phyloP scores from a whole-genome alignment of 192 early-diverging fungal genomes.

The Phlyctochytrium arcticum region DNA sequence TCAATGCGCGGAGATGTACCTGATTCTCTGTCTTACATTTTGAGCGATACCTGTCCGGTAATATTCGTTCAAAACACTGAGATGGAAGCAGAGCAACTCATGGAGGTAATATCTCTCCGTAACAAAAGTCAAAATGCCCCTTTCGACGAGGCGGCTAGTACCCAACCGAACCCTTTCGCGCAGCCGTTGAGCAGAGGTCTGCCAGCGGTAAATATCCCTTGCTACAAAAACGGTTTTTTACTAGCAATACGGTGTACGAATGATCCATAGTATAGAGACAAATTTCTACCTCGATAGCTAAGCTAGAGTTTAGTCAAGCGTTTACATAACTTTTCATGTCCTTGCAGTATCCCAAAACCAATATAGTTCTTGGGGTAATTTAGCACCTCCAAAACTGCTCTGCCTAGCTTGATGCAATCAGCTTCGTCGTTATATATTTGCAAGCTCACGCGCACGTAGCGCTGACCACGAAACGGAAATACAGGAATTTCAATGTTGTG shows the following conservation, averaged over 20 bases:
- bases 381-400: constrained; percentile 19
- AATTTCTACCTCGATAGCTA: too few relatives aligned
- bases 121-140: background rate
- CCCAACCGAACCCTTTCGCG: background rate
- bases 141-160: background rate
- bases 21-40: background rate
- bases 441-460: constrained; percentile 28
- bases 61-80: constrained; percentile 1
- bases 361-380: constrained; percentile 19
- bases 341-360: too few relatives aligned
- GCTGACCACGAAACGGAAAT: constrained; percentile 26
- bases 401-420: constrained; percentile 21
- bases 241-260: too few relatives aligned
- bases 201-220: background rate
- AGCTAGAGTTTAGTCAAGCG: too few relatives aligned
- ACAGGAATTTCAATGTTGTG: constrained; percentile 33
- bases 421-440: constrained; percentile 39
- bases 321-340: too few relatives aligned
- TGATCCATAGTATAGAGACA: too few relatives aligned
- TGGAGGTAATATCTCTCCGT: background rate
- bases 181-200: background rate
- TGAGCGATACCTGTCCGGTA: background rate
- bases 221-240: constrained; percentile 1
- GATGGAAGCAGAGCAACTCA: background rate
- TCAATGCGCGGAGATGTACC: background rate